Evolutionary conservation across 1,284 basidiomycete species (phyloP).

Genomic region (Peniophora sp.): DNA sequence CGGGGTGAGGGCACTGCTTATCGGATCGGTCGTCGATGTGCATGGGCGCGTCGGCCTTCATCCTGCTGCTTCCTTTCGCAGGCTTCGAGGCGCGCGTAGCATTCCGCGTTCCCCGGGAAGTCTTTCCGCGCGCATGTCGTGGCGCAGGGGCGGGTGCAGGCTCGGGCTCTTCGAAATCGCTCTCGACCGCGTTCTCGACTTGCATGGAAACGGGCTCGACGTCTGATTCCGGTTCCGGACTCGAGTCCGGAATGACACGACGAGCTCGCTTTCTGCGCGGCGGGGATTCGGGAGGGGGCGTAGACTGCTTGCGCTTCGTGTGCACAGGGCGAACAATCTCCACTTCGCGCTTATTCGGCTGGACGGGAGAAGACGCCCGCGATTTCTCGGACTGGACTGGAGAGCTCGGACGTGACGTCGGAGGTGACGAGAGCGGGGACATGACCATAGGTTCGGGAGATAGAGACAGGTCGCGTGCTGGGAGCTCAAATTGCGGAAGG

Average conservation of each 20-base stretch:
- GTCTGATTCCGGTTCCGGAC: neutral
- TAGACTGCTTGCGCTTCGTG: neutral
- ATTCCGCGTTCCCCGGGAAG: no score
- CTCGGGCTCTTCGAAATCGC: no score
- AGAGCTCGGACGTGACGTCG: neutral
- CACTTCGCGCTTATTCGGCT: no score
- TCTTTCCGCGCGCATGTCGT: no score
- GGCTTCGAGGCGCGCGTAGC: no score
- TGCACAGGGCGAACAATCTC: neutral
- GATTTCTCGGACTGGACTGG: neutral
- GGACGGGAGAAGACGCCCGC: neutral
- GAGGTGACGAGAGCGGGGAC: conserved; percentile 1
- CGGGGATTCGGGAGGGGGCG: neutral
- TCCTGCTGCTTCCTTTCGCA: no score
- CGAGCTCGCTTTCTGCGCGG: neutral
- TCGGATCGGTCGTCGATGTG: neutral
- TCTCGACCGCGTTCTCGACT: no score
- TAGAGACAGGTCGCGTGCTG: no score
- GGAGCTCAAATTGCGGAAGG: neutral
- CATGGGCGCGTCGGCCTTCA: no score
- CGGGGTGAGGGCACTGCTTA: conserved; percentile 13
- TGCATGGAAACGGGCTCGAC: neutral
- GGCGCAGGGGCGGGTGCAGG: no score
- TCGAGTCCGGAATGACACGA: neutral
- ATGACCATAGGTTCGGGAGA: neutral